Evolutionary conservation across 2,329 filamentous ascomycete genomes (phyloP).

Genomic region (Cercospora sp.): DNA sequence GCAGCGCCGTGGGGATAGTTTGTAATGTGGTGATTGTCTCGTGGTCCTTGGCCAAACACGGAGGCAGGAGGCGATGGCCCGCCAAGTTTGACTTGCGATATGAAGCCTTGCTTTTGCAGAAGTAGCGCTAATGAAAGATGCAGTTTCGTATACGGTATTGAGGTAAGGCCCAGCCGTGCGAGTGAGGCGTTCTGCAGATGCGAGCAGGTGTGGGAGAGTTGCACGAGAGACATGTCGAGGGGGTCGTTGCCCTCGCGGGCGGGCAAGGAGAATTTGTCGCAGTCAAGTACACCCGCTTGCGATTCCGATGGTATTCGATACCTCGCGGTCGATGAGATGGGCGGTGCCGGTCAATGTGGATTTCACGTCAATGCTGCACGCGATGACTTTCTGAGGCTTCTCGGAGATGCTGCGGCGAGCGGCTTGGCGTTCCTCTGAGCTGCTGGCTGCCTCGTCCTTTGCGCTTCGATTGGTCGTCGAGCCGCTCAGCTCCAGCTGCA

Average conservation of each 20-base stretch:
- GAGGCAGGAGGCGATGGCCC: conserved; percentile 59
- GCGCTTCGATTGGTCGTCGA: conserved; percentile 6
- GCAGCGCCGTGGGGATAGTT: conserved; percentile 32
- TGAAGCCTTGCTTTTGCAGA: conserved; percentile 78
- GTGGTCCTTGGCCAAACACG: conserved; percentile 35
- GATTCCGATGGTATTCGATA: not conserved
- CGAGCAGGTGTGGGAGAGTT: conserved; percentile 79
- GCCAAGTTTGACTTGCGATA: conserved; percentile 75
- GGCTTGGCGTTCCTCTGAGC: not conserved
- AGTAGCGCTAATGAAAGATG: conserved; percentile 75
- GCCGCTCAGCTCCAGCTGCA: conserved; percentile 10
- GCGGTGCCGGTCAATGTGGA: not conserved
- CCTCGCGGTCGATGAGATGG: not conserved
- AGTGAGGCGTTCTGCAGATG: conserved; percentile 87
- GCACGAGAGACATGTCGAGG: conserved; percentile 66
- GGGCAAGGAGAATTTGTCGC: not conserved
- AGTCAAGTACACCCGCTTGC: not conserved
- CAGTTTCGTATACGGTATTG: conserved; percentile 75
- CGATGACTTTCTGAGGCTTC: conserved; percentile 4
- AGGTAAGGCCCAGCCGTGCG: conserved; percentile 81
- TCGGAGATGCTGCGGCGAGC: conserved; percentile 1
- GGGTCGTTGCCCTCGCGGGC: conserved; percentile 19
- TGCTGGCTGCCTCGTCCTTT: not conserved
- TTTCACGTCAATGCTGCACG: not conserved
- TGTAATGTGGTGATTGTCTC: conserved; percentile 35